Percentiles rank a stretch among this genome's conserved stretches.
Conservation (phyloP, 1,284 basidiomycete species). For the Agroathelia rolfsii region DNA sequence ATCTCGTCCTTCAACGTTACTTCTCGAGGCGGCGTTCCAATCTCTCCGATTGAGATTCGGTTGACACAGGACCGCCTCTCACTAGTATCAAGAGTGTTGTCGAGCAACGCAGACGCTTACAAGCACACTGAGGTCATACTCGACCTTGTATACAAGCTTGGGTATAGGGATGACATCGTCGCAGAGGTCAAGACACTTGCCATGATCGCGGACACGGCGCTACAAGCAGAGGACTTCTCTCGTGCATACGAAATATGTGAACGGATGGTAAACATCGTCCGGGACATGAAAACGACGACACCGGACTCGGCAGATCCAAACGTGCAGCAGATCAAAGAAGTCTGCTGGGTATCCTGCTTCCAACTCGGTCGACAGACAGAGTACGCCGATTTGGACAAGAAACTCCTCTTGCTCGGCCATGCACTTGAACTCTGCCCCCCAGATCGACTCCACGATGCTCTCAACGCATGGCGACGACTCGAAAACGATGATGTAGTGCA, state of each 20-base stretch:
- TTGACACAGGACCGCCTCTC: constrained; percentile 79
- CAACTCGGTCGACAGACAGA: constrained; percentile 76
- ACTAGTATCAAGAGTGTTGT: constrained; percentile 73
- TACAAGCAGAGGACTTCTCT: constrained; percentile 69
- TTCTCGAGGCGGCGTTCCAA: constrained; percentile 63
- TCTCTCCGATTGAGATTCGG: constrained; percentile 86
- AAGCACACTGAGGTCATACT: constrained; percentile 84
- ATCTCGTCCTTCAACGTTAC: constrained; percentile 76
- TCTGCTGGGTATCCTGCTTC: constrained; percentile 82
- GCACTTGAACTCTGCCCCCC: constrained; percentile 81
- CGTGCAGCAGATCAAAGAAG: constrained; percentile 57
- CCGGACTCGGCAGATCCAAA: constrained; percentile 30
- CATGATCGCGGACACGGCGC: constrained; percentile 80
- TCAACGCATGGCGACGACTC: constrained; percentile 62
- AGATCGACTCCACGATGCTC: constrained; percentile 64
- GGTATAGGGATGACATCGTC: constrained; percentile 57
- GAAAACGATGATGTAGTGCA: constrained; percentile 51
- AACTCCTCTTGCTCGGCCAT: constrained; percentile 66
- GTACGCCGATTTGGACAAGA: constrained; percentile 58
- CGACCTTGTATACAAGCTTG: constrained; percentile 81
- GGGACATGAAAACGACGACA: constrained; percentile 30
- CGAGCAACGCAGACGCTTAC: constrained; percentile 76
- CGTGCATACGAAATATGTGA: constrained; percentile 65
- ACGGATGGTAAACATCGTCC: constrained; percentile 60
- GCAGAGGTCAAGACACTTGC: constrained; percentile 76